phyloP scores from a whole-genome alignment of 306 rosid genomes.

The Quercus rubra region DNA sequence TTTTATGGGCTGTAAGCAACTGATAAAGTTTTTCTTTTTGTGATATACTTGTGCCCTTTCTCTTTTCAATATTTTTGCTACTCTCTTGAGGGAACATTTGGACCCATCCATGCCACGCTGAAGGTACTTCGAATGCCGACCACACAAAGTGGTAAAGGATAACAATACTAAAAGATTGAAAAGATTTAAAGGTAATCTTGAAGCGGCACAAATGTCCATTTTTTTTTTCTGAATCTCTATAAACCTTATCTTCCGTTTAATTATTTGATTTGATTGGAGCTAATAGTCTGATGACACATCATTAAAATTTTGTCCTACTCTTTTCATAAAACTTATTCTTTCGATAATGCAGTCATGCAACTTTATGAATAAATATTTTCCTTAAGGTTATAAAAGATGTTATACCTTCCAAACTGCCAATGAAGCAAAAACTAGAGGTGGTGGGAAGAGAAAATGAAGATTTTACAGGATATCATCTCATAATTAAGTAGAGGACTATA shows the following conservation, averaged over 20 bases:
- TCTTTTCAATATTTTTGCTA: background rate
- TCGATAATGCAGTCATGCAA: background rate
- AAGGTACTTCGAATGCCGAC: constrained; percentile 24
- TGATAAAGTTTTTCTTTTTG: background rate
- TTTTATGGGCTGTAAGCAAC: background rate
- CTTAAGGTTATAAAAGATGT: too few species aligned
- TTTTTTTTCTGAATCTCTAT: background rate
- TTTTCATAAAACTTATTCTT: background rate
- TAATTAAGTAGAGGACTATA: too few species aligned
- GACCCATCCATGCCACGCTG: background rate
- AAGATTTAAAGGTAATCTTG: constrained; percentile 18
- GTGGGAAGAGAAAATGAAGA: too few species aligned
- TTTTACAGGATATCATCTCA: too few species aligned
- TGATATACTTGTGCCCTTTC: background rate
- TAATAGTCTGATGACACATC: background rate
- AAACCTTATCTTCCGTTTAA: constrained; percentile 10
- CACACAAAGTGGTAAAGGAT: constrained; percentile 40
- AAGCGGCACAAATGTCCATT: background rate
- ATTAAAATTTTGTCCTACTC: background rate
- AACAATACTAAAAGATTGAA: background rate
- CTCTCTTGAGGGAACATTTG: background rate
- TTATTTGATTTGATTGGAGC: background rate
- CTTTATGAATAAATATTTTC: background rate
- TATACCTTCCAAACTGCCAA: too few species aligned
- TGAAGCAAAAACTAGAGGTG: too few species aligned